A percentile compares a stretch with the other conserved stretches of the same genome.
Evolutionary conservation across 2,329 filamentous ascomycete genomes (phyloP).

Genomic region (Aspergillus pseudoterreus): DNA sequence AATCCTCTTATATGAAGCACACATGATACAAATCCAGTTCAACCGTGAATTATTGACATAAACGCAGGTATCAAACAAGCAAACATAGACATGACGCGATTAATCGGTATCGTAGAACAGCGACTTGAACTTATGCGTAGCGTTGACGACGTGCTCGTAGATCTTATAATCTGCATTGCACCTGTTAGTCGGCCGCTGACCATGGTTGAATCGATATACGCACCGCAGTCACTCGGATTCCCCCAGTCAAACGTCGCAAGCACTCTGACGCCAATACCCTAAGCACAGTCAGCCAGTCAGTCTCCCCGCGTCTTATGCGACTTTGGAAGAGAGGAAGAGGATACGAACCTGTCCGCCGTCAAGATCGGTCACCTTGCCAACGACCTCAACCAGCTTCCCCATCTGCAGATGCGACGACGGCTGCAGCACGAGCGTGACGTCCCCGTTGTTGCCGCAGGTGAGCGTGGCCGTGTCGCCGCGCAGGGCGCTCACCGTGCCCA

Average conservation of each 20-base stretch:
- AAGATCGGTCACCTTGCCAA: constrained; percentile 43
- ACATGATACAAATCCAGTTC: not conserved
- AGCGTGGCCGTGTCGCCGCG: constrained; percentile 76
- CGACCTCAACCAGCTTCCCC: constrained; percentile 44
- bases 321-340: not conserved
- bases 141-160: constrained; percentile 76
- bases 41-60: not conserved
- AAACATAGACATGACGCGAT: not conserved
- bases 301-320: no score
- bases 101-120: constrained; percentile 65
- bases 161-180: constrained; percentile 65
- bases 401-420: constrained; percentile 47
- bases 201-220: constrained; percentile 14
- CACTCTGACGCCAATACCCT: constrained; percentile 41
- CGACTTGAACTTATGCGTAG: constrained; percentile 73
- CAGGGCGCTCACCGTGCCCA: constrained; percentile 80
- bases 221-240: constrained; percentile 37
- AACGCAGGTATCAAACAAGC: not conserved
- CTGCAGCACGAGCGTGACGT: constrained; percentile 70
- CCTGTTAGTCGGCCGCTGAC: not conserved
- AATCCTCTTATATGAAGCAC: no score
- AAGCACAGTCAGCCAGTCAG: not conserved
- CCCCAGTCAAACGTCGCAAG: constrained; percentile 43
- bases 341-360: constrained; percentile 34
- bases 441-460: constrained; percentile 66